These are phyloP conservation scores for Mikania micrantha DNA, from an alignment of 129 eudicot genomes.

Conservation along the genomic window DNA sequence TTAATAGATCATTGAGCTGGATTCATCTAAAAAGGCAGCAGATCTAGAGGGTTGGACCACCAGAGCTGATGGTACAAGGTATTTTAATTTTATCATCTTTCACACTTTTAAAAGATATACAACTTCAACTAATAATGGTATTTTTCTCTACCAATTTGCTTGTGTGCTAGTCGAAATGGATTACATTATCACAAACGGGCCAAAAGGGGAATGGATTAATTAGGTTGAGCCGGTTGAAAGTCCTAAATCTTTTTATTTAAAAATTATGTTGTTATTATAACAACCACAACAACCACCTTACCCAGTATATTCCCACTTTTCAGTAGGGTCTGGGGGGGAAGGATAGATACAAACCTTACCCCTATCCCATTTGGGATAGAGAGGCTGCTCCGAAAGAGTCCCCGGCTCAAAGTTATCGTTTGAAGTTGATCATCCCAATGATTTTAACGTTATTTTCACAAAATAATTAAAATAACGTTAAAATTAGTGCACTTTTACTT, in stretches of 20 bases:
- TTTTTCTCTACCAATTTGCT: background rate
- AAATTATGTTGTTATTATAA: background rate
- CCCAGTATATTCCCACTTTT: too few relatives aligned
- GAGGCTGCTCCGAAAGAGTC: too few relatives aligned
- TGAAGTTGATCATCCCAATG: too few relatives aligned
- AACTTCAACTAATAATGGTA: background rate
- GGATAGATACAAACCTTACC: too few relatives aligned
- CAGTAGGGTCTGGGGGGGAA: too few relatives aligned
- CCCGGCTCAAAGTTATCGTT: too few relatives aligned
- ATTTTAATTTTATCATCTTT: background rate
- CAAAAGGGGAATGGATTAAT: background rate
- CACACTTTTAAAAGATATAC: background rate
- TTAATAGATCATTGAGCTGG: conserved; percentile 70
- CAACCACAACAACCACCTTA: background rate
- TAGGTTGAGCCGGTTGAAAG: background rate
- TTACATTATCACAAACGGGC: background rate
- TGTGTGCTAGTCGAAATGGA: background rate
- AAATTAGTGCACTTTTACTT: too few relatives aligned
- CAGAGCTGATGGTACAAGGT: conserved; percentile 86
- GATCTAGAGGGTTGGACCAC: conserved; percentile 61
- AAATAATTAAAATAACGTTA: too few relatives aligned
- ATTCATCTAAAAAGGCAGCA: conserved; percentile 58
- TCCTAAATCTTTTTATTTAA: background rate
- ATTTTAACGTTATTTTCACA: too few relatives aligned
- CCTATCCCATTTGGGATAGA: too few relatives aligned